Percentiles rank a stretch among this genome's conserved stretches.
Conservation (phyloP, 345 rosid species). For the Dipteronia dyeriana region DNA sequence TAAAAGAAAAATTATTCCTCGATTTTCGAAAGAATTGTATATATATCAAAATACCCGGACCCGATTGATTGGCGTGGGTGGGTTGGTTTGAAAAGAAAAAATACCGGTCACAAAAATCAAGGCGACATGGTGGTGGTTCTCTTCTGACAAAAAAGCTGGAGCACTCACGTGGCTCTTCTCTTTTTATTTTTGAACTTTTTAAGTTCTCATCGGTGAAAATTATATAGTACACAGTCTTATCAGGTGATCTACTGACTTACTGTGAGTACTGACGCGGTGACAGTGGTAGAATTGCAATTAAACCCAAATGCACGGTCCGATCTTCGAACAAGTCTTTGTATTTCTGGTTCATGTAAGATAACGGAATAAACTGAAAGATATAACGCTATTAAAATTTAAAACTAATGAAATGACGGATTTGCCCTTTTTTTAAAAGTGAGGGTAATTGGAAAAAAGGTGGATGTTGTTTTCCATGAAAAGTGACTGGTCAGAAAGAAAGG, state of each 20-base stretch:
- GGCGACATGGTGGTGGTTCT: neutral
- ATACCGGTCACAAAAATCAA: neutral
- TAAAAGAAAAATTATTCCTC: neutral
- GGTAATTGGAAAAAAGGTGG: neutral
- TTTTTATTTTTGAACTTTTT: neutral
- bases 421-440: neutral
- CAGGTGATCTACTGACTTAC: neutral
- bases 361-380: neutral
- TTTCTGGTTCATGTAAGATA: neutral
- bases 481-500: constrained; percentile 4
- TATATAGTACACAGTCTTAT: neutral
- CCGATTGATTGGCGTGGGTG: neutral
- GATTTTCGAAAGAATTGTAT: neutral
- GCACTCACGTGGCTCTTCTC: neutral
- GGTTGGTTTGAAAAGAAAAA: too few species aligned
- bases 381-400: neutral
- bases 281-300: constrained; percentile 19
- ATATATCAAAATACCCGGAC: neutral
- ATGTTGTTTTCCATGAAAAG: constrained; percentile 1
- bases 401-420: neutral
- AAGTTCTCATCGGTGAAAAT: neutral
- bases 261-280: neutral
- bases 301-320: neutral
- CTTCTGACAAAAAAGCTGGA: constrained; percentile 20
- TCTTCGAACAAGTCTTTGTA: neutral